Base-by-base conservation (phyloP, 2,329 filamentous ascomycete genomes). In the Penicillium sp. region DNA sequence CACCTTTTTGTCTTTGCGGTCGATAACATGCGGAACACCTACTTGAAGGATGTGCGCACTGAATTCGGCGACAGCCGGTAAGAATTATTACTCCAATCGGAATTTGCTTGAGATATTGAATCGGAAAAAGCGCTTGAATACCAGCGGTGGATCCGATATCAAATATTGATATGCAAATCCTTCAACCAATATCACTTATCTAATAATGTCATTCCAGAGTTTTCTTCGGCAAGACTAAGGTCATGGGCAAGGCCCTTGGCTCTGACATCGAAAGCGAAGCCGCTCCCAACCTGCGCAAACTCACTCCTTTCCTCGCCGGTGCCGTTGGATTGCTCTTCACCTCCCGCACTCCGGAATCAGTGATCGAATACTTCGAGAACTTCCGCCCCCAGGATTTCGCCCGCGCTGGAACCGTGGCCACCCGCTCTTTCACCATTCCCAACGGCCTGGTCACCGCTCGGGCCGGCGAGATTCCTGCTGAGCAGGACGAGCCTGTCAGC, bases 141-240 rank as follows among this genome's bases (percentile, higher is more conserved):
- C 36, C 36, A 55, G 36, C 47, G 51, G 50, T 51, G 28, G 36
- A 53, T 35, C n/a, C n/a, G 38, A 28, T 49, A 47, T 30, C 35
- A 16, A 48, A 52, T 58, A 35, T 42, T 35, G 37, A 41, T 45
- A 50, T 31, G 42, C 43, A 28, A 46, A 53, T 35, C 38, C 42
- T 30, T 33, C 43, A 41, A 19, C 25, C 31, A 51, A 44, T 26
- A 51, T 33, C 26, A 19, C 3, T 16, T 17, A 25, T 52, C 38
- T 57, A 45, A 50, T 30, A 42, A 55, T 42, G n/a, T 38, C 7
- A 47, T 52, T 56, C 5, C 67, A 94, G 92, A 67, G 81, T 99
- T 73, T 97, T 97, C 85, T 97, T 97, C 77, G 94, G 93, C 78
- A 99, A 97, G 81, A 97, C 93, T 57, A 97, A 97, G 79, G 92